phyloP scores from a whole-genome alignment of 1,284 basidiomycete genomes.

The Irpex lacteus region DNA sequence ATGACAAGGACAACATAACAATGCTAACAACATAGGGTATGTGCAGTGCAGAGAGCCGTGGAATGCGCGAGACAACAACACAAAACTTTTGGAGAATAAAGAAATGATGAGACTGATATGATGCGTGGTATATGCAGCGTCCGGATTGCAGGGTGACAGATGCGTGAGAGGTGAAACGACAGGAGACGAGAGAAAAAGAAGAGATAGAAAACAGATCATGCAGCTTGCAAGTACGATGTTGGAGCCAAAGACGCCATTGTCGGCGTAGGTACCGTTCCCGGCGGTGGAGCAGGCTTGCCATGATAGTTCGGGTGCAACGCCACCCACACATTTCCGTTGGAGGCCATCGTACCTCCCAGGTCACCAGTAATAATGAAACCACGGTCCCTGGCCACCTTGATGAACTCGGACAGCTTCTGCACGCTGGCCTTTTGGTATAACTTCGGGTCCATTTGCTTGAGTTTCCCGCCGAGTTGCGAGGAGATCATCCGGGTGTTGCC shows the following conservation, averaged over 20 bases:
- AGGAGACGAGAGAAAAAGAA: background rate
- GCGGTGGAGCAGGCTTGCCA: constrained; percentile 6
- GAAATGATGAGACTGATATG: too few species aligned
- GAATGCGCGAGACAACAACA: too few species aligned
- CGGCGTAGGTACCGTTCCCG: background rate
- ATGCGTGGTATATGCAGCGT: too few species aligned
- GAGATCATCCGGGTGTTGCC: constrained; percentile 26
- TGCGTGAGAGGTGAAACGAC: too few species aligned
- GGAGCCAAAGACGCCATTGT: too few species aligned
- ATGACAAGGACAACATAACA: too few species aligned
- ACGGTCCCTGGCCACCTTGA: constrained; percentile 41
- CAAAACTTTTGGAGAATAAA: too few species aligned
- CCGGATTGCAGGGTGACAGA: too few species aligned
- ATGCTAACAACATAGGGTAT: too few species aligned
- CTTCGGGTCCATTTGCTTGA: constrained; percentile 18
- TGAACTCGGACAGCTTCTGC: constrained; percentile 45
- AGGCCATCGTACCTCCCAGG: constrained; percentile 30
- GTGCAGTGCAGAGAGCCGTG: too few species aligned
- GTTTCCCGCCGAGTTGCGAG: constrained; percentile 26
- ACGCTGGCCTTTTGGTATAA: constrained; percentile 47
- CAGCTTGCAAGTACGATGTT: background rate
- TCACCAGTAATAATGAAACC: constrained; percentile 39
- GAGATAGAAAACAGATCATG: background rate
- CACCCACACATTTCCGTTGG: constrained; percentile 42
- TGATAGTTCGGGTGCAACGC: constrained; percentile 29